Evolutionary conservation across 2,329 filamentous ascomycete species (phyloP), one percentile per base, ranked within the genome.

Genomic region (Scopulariopsis brevicaulis): DNA sequence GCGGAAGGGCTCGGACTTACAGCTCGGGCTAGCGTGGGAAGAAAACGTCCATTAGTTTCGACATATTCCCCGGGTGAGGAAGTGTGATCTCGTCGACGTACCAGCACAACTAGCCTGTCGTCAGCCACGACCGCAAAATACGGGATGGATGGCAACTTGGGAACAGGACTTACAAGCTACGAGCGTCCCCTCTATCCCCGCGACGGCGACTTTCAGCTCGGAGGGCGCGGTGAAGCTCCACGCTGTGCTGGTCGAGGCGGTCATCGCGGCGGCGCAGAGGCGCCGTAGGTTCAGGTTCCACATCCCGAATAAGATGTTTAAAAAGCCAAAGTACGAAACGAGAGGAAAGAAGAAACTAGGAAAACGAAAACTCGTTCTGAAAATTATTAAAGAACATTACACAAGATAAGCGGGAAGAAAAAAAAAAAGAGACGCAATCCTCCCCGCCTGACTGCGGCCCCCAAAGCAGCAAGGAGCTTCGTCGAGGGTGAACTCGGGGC

Each of bases 21-120:
- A 59, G 46, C 18, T 57, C 40, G n/a, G 59, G 58, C 63, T 64
- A 20, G 18, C n/a, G 20, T 22, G 37, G n/a, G 3, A 43, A 24
- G 24, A 40, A 12, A 18, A 8, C 15, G 28, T 10, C 15, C 28
- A 35, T 55, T 48, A 55, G 37, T 32, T 8, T 32, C 37, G 20
- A n/a, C n/a, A 15, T 4, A n/a, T 46, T 46, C 40, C n/a, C n/a
- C 18, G 8, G 28, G 28, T 32, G 28, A n/a, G 7, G 11, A 18
- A 46, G 15, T 18, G 6, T 11, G 15, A 15, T 32, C 14, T 55
- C 37, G 12, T 10, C 20, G 7, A 22, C 55, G 6, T 32, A 56
- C 55, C 43, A 56, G 40, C 10, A 56, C 55, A 56, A 56, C 55
- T 56, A 56, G 3, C 6, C 15, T 14, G 3, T 14, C 20, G 55